Conservation (phyloP, 2,329 filamentous ascomycete genomes). For the Metarhizium anisopliae region DNA sequence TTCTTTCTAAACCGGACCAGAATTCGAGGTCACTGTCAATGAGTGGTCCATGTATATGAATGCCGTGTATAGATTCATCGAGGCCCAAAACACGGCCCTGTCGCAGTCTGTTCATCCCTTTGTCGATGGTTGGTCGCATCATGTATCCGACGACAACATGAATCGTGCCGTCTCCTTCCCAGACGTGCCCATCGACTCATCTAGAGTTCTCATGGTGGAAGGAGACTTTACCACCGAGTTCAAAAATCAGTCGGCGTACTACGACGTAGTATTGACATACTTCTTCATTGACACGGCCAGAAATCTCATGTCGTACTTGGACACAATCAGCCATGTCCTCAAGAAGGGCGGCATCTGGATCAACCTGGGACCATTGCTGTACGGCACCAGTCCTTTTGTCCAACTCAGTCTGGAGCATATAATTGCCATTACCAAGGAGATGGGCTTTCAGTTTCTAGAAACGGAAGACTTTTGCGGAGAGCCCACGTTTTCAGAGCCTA, state of each 20-base stretch:
- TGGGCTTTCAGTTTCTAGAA: slow-evolving; percentile 44
- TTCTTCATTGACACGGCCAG: slow-evolving; percentile 55
- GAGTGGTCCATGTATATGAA: slow-evolving; percentile 53
- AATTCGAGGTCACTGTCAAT: slow-evolving; percentile 44
- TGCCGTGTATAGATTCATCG: slow-evolving; percentile 40
- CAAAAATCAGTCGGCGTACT: slow-evolving; percentile 18
- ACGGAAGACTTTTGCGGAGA: slow-evolving; percentile 30
- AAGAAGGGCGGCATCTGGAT: slow-evolving; percentile 42
- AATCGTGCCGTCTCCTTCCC: slow-evolving; percentile 37
- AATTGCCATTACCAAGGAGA: slow-evolving; percentile 32
- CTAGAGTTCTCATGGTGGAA: slow-evolving; percentile 38
- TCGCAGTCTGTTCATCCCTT: slow-evolving; percentile 37
- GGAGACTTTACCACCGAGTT: slow-evolving; percentile 45
- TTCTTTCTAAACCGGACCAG: slow-evolving; percentile 13
- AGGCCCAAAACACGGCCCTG: slow-evolving; percentile 17
- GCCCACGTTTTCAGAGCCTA: slow-evolving; percentile 30
- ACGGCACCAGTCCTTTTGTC: slow-evolving; percentile 44
- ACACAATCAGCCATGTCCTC: slow-evolving; percentile 40
- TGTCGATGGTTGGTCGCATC: slow-evolving; percentile 48
- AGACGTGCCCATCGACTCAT: slow-evolving; percentile 24
- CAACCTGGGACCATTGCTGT: slow-evolving; percentile 47
- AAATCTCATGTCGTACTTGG: slow-evolving; percentile 45
- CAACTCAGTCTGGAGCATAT: slow-evolving; percentile 48
- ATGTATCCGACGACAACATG: slow-evolving; percentile 37
- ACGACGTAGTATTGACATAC: slow-evolving; percentile 43